Conservation (phyloP, 495 filamentous ascomycete species). For the Aspergillus sclerotioniger region DNA sequence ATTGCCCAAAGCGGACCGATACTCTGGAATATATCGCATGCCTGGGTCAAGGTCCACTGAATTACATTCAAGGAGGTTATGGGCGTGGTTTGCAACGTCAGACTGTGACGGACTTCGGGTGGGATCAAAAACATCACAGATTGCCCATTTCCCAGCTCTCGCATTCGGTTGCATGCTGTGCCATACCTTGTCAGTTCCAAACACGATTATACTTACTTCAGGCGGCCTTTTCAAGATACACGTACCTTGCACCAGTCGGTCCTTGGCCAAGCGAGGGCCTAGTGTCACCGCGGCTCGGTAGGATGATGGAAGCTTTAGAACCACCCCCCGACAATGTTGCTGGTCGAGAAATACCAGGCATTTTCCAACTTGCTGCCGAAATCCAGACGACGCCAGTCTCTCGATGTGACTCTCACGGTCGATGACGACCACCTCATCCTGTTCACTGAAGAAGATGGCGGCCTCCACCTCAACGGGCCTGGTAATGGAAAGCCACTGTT, state of each 20-base stretch:
- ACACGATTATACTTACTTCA: background rate
- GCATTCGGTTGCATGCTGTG: conserved; percentile 60
- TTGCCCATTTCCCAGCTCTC: conserved; percentile 55
- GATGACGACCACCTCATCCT: conserved; percentile 51
- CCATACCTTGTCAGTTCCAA: background rate
- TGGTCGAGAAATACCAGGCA: conserved; percentile 67
- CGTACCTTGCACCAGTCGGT: conserved; percentile 67
- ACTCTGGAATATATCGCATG: conserved; percentile 11
- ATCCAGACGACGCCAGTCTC: conserved; percentile 56
- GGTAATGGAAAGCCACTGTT: conserved; percentile 37
- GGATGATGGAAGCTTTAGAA: conserved; percentile 57
- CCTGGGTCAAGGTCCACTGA: conserved; percentile 13
- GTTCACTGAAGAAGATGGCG: conserved; percentile 52
- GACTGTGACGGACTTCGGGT: conserved; percentile 37
- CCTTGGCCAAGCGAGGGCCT: conserved; percentile 62
- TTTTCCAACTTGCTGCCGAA: conserved; percentile 25
- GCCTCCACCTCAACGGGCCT: conserved; percentile 34
- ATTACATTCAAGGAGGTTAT: conserved; percentile 10
- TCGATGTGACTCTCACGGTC: conserved; percentile 46
- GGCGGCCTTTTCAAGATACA: background rate
- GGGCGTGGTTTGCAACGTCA: background rate
- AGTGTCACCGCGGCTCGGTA: conserved; percentile 63
- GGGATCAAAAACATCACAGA: conserved; percentile 54
- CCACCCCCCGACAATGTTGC: conserved; percentile 68
- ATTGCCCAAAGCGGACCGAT: conserved; percentile 12